These are phyloP conservation scores for Kernera saxatilis DNA, from an alignment of 345 rosid species.

Conservation along the genomic window DNA sequence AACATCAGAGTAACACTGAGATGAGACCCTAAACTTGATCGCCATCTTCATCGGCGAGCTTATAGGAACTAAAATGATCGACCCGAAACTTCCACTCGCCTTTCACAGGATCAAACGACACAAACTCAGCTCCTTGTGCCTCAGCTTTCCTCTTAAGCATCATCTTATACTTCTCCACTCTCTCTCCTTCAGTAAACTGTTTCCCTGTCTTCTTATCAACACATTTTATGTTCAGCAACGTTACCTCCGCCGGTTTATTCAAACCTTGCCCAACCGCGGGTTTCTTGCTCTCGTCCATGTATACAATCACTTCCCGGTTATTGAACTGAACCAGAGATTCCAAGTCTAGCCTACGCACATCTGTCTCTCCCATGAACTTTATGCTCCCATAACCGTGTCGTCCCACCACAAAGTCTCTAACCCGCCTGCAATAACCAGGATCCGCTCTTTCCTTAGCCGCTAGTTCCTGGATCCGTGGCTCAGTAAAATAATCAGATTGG, in stretches of 20 bases:
- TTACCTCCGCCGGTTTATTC: slow-evolving; percentile 93
- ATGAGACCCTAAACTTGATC: slow-evolving; percentile 2
- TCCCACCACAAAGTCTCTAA: slow-evolving; percentile 82
- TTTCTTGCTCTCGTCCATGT: slow-evolving; percentile 89
- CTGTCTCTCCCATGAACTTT: slow-evolving; percentile 89
- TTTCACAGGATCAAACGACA: slow-evolving; percentile 72
- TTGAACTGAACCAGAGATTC: slow-evolving; percentile 87
- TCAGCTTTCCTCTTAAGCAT: slow-evolving; percentile 84
- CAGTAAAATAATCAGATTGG: slow-evolving; percentile 76
- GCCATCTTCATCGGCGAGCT: slow-evolving; percentile 48
- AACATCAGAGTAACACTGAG: slow-evolving; percentile 6
- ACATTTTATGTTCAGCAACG: slow-evolving; percentile 87
- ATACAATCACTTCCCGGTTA: slow-evolving; percentile 85
- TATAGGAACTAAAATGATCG: slow-evolving; percentile 74
- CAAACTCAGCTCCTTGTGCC: slow-evolving; percentile 86
- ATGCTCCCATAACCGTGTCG: slow-evolving; percentile 89
- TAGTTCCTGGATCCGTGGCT: slow-evolving; percentile 86
- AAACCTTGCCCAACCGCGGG: slow-evolving; percentile 94
- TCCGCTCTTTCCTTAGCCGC: slow-evolving; percentile 95
- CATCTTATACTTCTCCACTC: slow-evolving; percentile 65
- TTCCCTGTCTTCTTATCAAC: slow-evolving; percentile 68
- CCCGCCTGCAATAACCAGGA: slow-evolving; percentile 78
- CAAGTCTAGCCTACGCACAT: slow-evolving; percentile 84
- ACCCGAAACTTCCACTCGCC: slow-evolving; percentile 97
- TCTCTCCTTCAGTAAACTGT: slow-evolving; percentile 66